phyloP scores from a whole-genome alignment of 352 stramenopile genomes.

The Phytophthora europaea region DNA sequence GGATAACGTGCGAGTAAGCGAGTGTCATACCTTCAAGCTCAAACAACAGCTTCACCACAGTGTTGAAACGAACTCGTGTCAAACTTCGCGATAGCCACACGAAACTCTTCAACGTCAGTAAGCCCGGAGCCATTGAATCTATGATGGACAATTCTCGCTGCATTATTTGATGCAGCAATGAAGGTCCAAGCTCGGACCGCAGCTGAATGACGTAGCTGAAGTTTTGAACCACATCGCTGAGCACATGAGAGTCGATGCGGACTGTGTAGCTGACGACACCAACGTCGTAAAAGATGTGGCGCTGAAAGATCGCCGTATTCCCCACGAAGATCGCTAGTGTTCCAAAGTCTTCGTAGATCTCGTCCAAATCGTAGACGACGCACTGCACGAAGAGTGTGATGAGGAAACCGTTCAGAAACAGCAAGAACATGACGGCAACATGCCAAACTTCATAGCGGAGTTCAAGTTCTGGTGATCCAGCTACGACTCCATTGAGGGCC shows the following conservation, averaged over 20 bases:
- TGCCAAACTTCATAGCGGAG: constrained; percentile 66
- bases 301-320: constrained; percentile 67
- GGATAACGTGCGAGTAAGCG: constrained; percentile 53
- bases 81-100: constrained; percentile 45
- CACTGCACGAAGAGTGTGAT: constrained; percentile 63
- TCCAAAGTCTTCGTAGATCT: constrained; percentile 44
- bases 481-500: constrained; percentile 10
- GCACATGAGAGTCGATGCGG: constrained; percentile 54
- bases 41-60: constrained; percentile 63
- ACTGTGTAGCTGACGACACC: constrained; percentile 59
- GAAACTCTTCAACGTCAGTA: constrained; percentile 51
- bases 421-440: constrained; percentile 59
- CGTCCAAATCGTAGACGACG: constrained; percentile 51
- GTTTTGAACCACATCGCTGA: constrained; percentile 65
- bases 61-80: constrained; percentile 69
- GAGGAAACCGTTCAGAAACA: constrained; percentile 74
- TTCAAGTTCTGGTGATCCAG: constrained; percentile 21
- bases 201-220: constrained; percentile 61
- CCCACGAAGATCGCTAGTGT: constrained; percentile 39
- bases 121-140: constrained; percentile 33
- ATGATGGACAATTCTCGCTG: constrained; percentile 15
- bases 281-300: constrained; percentile 66
- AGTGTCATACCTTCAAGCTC: constrained; percentile 44
- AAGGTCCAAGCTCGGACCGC: constrained; percentile 54
- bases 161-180: constrained; percentile 34